phyloP scores from a whole-genome alignment of 768 basidiomycete species.

The Lentinula detonsa region DNA sequence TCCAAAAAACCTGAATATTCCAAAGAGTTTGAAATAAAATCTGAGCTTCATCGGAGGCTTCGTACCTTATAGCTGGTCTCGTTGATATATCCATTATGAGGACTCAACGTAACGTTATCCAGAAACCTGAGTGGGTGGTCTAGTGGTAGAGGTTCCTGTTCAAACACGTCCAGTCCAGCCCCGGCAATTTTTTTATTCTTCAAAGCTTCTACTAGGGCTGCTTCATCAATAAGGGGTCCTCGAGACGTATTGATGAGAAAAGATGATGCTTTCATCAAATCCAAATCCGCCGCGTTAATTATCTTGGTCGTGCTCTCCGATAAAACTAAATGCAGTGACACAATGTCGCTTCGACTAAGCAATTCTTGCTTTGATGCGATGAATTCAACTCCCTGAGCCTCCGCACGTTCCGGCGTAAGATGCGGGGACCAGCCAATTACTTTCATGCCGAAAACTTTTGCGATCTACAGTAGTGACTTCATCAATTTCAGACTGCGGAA shows the following conservation, averaged over 20 bases:
- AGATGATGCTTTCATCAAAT: conserved; percentile 49
- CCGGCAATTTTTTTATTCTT: conserved; percentile 44
- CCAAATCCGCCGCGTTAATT: conserved; percentile 40
- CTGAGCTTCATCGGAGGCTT: neutral
- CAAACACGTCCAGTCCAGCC: conserved; percentile 63
- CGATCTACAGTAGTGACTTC: conserved; percentile 32
- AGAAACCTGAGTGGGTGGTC: conserved; percentile 47
- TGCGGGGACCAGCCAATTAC: conserved; percentile 63
- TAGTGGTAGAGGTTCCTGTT: conserved; percentile 56
- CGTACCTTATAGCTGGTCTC: conserved; percentile 46
- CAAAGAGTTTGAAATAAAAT: neutral
- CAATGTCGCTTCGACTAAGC: conserved; percentile 46
- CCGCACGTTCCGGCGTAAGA: conserved; percentile 47
- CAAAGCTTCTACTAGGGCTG: conserved; percentile 43
- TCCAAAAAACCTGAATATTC: conserved; percentile 38
- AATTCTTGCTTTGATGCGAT: conserved; percentile 46
- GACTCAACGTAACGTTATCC: conserved; percentile 52
- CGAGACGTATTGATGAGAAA: conserved; percentile 64
- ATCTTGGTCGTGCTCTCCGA: conserved; percentile 45
- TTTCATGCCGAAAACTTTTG: conserved; percentile 52
- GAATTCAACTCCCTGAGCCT: conserved; percentile 41
- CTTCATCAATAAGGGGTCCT: conserved; percentile 60
- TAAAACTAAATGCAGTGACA: conserved; percentile 57
- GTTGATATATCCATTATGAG: conserved; percentile 54
- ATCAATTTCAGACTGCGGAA: neutral